Base-by-base conservation (phyloP, 495 filamentous ascomycete genomes). In the Pseudoneurospora amorphoporcata region DNA sequence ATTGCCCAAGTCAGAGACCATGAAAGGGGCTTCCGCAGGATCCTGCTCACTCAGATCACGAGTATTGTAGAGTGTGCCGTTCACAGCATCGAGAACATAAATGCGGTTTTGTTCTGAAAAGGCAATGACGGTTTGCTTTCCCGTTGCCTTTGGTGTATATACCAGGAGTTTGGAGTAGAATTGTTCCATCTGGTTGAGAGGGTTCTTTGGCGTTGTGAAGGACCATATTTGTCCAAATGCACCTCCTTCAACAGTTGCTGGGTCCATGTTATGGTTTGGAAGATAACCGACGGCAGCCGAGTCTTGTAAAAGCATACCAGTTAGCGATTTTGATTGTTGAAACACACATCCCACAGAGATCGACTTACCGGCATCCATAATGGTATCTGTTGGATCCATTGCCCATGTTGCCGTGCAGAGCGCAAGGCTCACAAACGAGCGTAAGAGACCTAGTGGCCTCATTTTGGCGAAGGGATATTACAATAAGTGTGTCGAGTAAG, bases 11-110 rank as follows among this genome's bases (percentile, higher is more conserved):
- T 74, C 72, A 17, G 69, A 68, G 19, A 74, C 72, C 8, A 41
- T 69, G 68, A 79, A 80, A 5, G 77, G 75, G 17, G 73, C 71
- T 65, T 79, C 73, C 0, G 75, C 70, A 2, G 68, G 72, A 8
- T 47, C 19, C 32, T 71, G 53, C 23, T 47, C 45, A 7, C 69
- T 47, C 19, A 74, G 68, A 19, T 74, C 72, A 37, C 72, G 72
- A 39, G 19, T 74, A 29, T 71, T 74, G 45, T 74, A 68, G 6
- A 78, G 47, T 12, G 72, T 75, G 29, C 80, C 80, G 68, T 75
- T 79, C 12, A 74, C 75, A 2, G 78, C 79, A 68, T 81, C 77
- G 61, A 81, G 71, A 12, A 78, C 72, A 65, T 80, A 79, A 40
- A 79, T 77, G 68, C 76, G 72, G 65, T 79, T 81, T 40, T 72